Evolutionary conservation across 2,329 filamentous ascomycete species (phyloP).

Genomic region (Emmonsiellopsis sp.): DNA sequence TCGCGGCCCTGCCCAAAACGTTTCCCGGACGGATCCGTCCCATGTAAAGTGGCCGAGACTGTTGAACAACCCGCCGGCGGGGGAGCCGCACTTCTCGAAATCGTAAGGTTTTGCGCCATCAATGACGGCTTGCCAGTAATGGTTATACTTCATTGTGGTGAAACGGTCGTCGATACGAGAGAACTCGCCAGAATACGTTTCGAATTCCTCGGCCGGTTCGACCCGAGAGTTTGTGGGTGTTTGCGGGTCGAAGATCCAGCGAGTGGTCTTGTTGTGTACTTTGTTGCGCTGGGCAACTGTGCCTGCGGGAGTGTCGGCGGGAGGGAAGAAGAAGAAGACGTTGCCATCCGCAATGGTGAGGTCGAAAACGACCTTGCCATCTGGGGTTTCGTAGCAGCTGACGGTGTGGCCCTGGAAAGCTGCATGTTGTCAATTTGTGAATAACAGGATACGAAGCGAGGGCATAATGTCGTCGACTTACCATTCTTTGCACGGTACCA

Average conservation of each 20-base stretch:
- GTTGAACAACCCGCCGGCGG: neutral
- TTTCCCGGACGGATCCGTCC: neutral
- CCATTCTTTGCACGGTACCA: neutral
- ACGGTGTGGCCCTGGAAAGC: neutral
- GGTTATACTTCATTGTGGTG: neutral
- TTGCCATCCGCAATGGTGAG: neutral
- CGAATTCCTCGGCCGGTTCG: neutral
- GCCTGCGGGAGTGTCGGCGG: no score
- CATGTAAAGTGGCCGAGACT: neutral
- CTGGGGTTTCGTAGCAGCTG: neutral
- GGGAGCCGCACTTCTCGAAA: neutral
- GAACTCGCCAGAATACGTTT: neutral
- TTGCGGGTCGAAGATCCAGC: neutral
- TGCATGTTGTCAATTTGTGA: neutral
- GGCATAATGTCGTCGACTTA: neutral
- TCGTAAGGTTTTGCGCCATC: neutral
- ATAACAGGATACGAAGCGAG: neutral
- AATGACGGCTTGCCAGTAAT: neutral
- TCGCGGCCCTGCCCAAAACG: neutral
- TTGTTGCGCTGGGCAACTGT: neutral
- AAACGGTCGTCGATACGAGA: neutral
- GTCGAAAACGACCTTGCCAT: neutral
- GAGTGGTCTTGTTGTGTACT: neutral
- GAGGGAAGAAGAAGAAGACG: neutral
- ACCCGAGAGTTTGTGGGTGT: neutral